These are phyloP conservation scores for Fusarium sororula DNA, from an alignment of 2,329 filamentous ascomycete genomes.

Conservation along the genomic window DNA sequence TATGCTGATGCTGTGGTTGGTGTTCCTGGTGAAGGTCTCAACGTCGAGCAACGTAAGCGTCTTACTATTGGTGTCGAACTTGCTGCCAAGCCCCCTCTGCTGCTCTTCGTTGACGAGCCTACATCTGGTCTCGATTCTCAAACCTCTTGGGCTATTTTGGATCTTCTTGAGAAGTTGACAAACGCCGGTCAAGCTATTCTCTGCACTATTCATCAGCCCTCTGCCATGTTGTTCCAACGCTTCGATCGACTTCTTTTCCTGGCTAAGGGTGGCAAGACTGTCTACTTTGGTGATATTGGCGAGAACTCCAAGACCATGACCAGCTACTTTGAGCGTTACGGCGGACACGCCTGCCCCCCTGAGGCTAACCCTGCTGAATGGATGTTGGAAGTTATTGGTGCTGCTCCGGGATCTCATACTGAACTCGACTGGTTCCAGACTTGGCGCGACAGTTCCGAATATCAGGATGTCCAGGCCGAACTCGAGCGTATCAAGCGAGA, in stretches of 20 bases:
- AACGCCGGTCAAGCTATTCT: constrained; percentile 91
- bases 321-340: constrained; percentile 79
- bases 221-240: constrained; percentile 91
- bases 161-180: constrained; percentile 88
- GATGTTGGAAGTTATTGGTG: constrained; percentile 73
- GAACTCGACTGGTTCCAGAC: constrained; percentile 72
- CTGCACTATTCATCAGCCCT: constrained; percentile 98
- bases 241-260: constrained; percentile 86
- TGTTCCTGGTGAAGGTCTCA: constrained; percentile 86
- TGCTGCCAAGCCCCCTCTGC: constrained; percentile 86
- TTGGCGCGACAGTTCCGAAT: constrained; percentile 69
- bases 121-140: constrained; percentile 94
- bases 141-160: constrained; percentile 91
- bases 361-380: constrained; percentile 84
- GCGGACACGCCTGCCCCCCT: constrained; percentile 69
- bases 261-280: constrained; percentile 77
- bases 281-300: constrained; percentile 85
- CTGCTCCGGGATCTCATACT: constrained; percentile 69
- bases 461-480: constrained; percentile 63
- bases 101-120: constrained; percentile 94
- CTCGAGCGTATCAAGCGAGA: constrained; percentile 64
- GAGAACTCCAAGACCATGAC: constrained; percentile 73
- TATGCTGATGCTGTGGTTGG: constrained; percentile 92
- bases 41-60: constrained; percentile 76
- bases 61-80: constrained; percentile 97